Evolutionary conservation across 441 rosid species (phyloP).

Genomic region (Euphorbia celastroides): DNA sequence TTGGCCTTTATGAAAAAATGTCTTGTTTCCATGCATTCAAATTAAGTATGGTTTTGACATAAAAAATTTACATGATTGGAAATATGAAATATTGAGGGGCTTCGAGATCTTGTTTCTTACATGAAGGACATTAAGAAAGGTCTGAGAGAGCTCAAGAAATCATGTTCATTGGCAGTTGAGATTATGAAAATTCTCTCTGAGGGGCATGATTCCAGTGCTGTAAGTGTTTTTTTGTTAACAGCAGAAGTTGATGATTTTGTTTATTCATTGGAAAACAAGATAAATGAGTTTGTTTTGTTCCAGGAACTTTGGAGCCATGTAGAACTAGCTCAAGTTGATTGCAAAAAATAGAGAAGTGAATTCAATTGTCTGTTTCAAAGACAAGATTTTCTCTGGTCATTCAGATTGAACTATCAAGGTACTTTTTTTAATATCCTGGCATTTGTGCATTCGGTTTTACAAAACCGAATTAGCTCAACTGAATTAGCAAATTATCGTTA

Average conservation of each 20-base stretch:
- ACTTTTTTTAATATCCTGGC: background rate
- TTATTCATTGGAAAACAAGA: background rate
- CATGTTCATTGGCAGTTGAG: constrained; percentile 53
- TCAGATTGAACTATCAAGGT: constrained; percentile 80
- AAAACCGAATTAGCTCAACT: too few relatives aligned
- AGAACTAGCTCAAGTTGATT: constrained; percentile 57
- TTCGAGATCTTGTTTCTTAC: constrained; percentile 37
- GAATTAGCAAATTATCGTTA: too few relatives aligned
- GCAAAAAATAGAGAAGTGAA: constrained; percentile 57
- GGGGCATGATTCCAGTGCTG: constrained; percentile 54
- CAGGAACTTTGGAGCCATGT: constrained; percentile 72
- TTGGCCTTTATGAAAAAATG: too few relatives aligned
- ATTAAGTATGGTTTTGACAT: too few relatives aligned
- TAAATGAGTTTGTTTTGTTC: constrained; percentile 10
- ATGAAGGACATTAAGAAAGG: constrained; percentile 59
- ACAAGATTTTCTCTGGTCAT: constrained; percentile 69
- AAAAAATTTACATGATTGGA: constrained; percentile 9
- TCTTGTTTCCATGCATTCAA: background rate
- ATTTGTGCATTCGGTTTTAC: background rate
- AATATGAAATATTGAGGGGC: constrained; percentile 40
- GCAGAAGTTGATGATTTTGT: background rate
- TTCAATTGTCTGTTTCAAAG: constrained; percentile 45
- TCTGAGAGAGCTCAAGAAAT: constrained; percentile 55
- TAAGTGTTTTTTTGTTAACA: constrained; percentile 35
- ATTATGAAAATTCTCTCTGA: constrained; percentile 51